Conservation (phyloP, 129 eudicot genomes). For the Chrysanthemum lavandulifolium region DNA sequence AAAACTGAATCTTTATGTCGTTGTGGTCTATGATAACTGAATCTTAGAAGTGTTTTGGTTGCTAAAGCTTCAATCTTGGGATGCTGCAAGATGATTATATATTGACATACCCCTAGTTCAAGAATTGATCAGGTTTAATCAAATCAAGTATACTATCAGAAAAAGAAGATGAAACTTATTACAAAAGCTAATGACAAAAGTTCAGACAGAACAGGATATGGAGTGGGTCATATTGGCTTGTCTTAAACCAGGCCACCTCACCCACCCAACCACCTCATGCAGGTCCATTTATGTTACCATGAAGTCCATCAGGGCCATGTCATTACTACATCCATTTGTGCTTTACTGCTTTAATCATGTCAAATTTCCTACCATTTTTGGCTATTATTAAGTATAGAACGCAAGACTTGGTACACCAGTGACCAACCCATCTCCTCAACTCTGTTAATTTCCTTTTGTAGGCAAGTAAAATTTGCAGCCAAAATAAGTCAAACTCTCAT, state of each 20-base stretch:
- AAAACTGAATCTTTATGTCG: too few relatives aligned
- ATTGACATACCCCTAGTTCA: not conserved
- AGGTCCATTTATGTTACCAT: not conserved
- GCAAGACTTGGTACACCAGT: not conserved
- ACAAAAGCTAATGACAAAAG: not conserved
- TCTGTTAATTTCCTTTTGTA: slow-evolving; percentile 10
- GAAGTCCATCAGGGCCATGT: slow-evolving; percentile 3
- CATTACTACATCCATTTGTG: not conserved
- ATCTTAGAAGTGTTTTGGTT: not conserved
- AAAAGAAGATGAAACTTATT: too few relatives aligned
- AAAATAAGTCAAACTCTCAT: slow-evolving; percentile 7
- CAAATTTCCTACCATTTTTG: slow-evolving; percentile 4
- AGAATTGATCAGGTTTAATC: not conserved
- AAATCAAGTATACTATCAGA: too few relatives aligned
- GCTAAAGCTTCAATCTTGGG: not conserved
- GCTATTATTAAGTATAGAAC: not conserved
- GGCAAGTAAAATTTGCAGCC: not conserved
- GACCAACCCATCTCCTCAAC: slow-evolving; percentile 4
- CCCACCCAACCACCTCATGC: slow-evolving; percentile 3
- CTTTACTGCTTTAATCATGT: not conserved
- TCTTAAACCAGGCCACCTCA: slow-evolving; percentile 3
- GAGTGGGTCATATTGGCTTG: slow-evolving; percentile 6
- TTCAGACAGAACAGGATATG: not conserved
- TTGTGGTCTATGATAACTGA: too few relatives aligned
- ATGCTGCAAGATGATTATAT: not conserved